Evolutionary conservation across 2,329 filamentous ascomycete genomes (phyloP), one percentile per base, ranked within the genome.

Genomic region (Remersonia thermophila): DNA sequence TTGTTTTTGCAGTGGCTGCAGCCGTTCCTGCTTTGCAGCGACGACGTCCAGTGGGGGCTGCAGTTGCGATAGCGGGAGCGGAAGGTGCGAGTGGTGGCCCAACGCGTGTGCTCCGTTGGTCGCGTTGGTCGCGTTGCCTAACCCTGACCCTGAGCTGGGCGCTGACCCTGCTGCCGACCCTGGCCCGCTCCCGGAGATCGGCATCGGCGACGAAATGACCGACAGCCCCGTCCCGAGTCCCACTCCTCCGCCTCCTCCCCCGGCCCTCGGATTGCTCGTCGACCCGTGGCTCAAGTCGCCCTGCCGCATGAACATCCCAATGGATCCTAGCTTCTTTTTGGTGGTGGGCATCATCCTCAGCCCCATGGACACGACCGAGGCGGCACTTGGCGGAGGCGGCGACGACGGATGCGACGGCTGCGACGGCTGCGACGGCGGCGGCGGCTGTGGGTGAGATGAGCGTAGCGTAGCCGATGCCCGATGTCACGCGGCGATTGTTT

Each of bases 281-380:
- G 36, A 13, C 8, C 30, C 30, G 17, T 18, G 16, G 31, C 12
- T 41, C 17, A 41, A 37, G 28, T 49, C 45, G 11, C 37, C 36
- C 26, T 47, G 43, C 8, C 48, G 41, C 31, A 38, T 43, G 30
- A 51, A 50, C 36, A 50, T 27, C 9, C 45, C 43, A 32, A 52
- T 52, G 55, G 56, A 59, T 55, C 63, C 47, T 27, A 55, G 38
- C 44, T 51, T 54, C 40, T 49, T 51, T 36, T 48, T 52, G 26
- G 52, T 47, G 15, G 48, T 49, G 31, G 52, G 52, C 47, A 53
- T 51, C 51, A 55, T 54, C 16, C 40, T 51, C 32, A 47, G n/a
- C 33, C 42, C 40, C 45, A 51, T 51, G 27, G 33, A 38, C 38
- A 34, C 20, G 20, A 23, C 20, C 5, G 20, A 23, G 20, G 20